Evolutionary conservation across 805 yeast genomes (phyloP).

Genomic region (Metschnikowia santaceciliae): DNA sequence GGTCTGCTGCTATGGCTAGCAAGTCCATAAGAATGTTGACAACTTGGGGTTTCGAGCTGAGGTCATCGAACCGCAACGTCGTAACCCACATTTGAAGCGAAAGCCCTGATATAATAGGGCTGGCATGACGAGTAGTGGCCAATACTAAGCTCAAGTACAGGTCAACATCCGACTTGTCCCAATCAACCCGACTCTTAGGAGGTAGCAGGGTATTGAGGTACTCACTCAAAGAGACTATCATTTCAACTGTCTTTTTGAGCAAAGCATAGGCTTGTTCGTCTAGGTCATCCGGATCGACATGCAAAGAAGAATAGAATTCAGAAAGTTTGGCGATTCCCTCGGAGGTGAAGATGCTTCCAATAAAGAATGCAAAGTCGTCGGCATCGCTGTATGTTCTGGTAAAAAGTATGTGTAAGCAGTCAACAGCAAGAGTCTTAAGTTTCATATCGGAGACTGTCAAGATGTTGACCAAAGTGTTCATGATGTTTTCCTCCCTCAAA

Average conservation of each 20-base stretch:
- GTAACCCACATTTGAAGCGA: conserved; percentile 94
- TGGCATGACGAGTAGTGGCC: conserved; percentile 76
- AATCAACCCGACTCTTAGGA: conserved; percentile 38
- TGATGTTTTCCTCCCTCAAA: conserved; percentile 60
- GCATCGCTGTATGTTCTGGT: conserved; percentile 67
- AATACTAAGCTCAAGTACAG: conserved; percentile 72
- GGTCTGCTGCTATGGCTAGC: conserved; percentile 70
- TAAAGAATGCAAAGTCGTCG: conserved; percentile 70
- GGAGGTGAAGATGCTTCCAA: conserved; percentile 71
- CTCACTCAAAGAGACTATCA: conserved; percentile 83
- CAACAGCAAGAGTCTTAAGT: conserved; percentile 80
- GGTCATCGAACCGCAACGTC: conserved; percentile 74
- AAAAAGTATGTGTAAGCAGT: conserved; percentile 83
- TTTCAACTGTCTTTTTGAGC: conserved; percentile 85
- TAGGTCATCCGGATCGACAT: conserved; percentile 62
- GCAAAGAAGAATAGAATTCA: conserved; percentile 58
- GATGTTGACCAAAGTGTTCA: conserved; percentile 58
- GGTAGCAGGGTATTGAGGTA: conserved; percentile 52
- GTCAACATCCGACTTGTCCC: conserved; percentile 57
- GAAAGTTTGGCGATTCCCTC: conserved; percentile 71
- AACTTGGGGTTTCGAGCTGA: conserved; percentile 55
- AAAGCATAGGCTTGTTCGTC: conserved; percentile 80
- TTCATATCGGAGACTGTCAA: conserved; percentile 57
- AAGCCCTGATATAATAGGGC: conserved; percentile 84
- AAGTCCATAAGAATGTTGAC: conserved; percentile 59